Percentiles rank a stretch among this genome's conserved stretches.
These are phyloP conservation scores for Alnus rubra DNA, from an alignment of 306 rosid species.

Conservation along the genomic window DNA sequence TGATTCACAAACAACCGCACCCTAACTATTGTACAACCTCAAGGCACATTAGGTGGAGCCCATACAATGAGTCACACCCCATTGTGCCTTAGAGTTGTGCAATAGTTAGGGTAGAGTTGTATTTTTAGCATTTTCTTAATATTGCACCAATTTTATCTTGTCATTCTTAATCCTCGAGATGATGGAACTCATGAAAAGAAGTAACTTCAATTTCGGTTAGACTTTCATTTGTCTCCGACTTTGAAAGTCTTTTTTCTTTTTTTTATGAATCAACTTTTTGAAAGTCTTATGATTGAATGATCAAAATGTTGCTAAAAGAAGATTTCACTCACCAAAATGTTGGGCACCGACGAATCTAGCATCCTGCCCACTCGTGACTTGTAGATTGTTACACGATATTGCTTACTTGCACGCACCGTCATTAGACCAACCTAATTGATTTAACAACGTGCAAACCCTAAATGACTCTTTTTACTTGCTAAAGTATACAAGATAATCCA, in stretches of 20 bases:
- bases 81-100: too few species aligned
- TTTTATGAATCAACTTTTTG: too few species aligned
- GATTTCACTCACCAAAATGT: background rate
- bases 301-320: background rate
- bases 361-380: background rate
- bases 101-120: too few species aligned
- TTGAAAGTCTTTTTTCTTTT: background rate
- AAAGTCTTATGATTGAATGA: background rate
- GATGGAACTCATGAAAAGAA: background rate
- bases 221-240: background rate
- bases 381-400: background rate
- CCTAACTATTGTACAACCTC: too few species aligned
- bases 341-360: constrained; percentile 7
- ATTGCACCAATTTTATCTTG: too few species aligned
- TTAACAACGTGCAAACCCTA: too few species aligned
- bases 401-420: background rate
- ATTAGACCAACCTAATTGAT: background rate
- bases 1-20: too few species aligned
- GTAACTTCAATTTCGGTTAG: background rate
- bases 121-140: too few species aligned
- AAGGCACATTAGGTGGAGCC: too few species aligned
- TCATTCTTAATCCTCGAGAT: background rate
- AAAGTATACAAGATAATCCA: background rate
- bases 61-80: too few species aligned
- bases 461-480: too few species aligned